Base-by-base conservation (phyloP, 2,329 filamentous ascomycete species). In the Fusarium citri region DNA sequence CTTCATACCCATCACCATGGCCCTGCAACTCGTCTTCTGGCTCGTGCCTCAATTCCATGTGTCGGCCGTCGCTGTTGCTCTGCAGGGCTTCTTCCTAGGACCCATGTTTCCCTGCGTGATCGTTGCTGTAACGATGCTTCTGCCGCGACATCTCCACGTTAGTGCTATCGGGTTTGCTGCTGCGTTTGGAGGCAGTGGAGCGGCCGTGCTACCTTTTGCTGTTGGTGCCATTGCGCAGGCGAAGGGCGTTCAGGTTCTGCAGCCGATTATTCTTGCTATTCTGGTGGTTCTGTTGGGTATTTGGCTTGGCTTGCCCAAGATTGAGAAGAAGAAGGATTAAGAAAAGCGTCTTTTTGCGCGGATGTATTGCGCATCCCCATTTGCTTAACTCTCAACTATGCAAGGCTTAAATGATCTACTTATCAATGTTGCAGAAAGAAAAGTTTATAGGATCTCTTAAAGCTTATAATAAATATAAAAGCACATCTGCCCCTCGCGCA, bases 41-140 rank as follows among this genome's bases (percentile, higher is more conserved):
- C 88, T 94, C 2, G 90, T 96, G 0, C 92, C 93, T 0, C 86
- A 91, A 53, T 93, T 94, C 77, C 87, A 91, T 73, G 90, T 92
- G 4, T 92, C 91, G 0, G 90, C 91, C 0, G 85, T 94, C 2
- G 88, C 91, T 6, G 89, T 94, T 18, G 83, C 89, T 0, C 76
- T 95, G 0, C 87, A 93, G 66, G 93, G 93, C 1, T 93, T 95
- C 83, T 93, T 94, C 76, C 83, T 95, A 0, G 93, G 93, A 0
- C 93, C 93, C 0, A 79, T 94, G 42, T 95, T 94, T 77, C 91
- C 92, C 0, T 90, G 89, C 5, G 91, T 86, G 0, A 85, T 95
- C 4, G 87, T 94, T 0, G 88, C 88, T 2, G 87, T 89, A 31
- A 93, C 91, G 0, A 93, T 91, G 73, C 82, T 81, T 4, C 83